These are phyloP conservation scores for Epichloe baconii DNA, from an alignment of 2,329 filamentous ascomycete species.

Conservation along the genomic window DNA sequence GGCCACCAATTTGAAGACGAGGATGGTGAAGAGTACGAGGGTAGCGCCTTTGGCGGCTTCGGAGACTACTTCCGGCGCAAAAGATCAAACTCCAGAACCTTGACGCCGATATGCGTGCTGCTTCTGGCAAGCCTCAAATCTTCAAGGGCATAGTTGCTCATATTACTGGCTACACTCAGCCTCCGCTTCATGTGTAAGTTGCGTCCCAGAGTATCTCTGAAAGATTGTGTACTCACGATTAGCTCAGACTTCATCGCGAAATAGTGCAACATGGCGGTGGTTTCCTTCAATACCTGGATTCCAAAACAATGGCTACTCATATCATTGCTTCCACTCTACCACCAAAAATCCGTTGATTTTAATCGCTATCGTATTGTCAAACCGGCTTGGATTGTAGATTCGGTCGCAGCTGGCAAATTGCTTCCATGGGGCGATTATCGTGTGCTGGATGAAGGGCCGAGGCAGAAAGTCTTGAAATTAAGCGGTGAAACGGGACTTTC, in stretches of 20 bases:
- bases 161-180: conserved; percentile 93
- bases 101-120: conserved; percentile 65
- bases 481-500: conserved; percentile 51
- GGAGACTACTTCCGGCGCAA: conserved; percentile 87
- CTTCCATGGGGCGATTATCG: conserved; percentile 80
- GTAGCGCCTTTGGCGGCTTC: conserved; percentile 79
- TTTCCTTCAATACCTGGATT: conserved; percentile 88
- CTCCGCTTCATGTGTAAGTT: conserved; percentile 62
- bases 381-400: conserved; percentile 88
- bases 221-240: conserved; percentile 7
- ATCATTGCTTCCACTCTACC: conserved; percentile 86
- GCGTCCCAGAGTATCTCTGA: not conserved
- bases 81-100: conserved; percentile 96
- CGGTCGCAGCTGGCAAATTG: conserved; percentile 65
- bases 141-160: conserved; percentile 87
- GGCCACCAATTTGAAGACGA: conserved; percentile 65
- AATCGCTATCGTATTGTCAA: conserved; percentile 81
- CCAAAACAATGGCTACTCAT: conserved; percentile 89
- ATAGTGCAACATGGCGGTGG: conserved; percentile 90
- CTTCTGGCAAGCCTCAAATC: conserved; percentile 61
- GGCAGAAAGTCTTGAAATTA: conserved; percentile 62
- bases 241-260: conserved; percentile 54
- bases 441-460: conserved; percentile 69
- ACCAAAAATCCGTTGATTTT: conserved; percentile 91
- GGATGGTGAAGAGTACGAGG: conserved; percentile 80